phyloP scores from a whole-genome alignment of 2,329 filamentous ascomycete species.

The Cladosporium sp. region DNA sequence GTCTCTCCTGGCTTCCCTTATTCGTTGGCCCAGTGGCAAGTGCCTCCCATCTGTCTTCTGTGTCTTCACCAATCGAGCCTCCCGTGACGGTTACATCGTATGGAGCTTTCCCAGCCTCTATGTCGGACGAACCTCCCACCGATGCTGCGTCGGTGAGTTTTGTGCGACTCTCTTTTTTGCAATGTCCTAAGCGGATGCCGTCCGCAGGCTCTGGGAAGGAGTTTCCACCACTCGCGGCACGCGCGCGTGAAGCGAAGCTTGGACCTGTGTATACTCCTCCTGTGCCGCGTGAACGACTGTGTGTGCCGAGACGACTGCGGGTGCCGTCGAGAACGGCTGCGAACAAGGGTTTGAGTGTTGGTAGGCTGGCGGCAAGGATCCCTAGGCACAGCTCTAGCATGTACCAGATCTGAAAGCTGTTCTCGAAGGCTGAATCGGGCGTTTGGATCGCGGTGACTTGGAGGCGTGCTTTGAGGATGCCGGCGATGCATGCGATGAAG shows the following conservation, averaged over 20 bases:
- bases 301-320: conserved; percentile 24
- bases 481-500: conserved; percentile 40
- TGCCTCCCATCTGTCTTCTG: background rate
- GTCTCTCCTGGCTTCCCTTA: conserved; percentile 12
- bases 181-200: background rate
- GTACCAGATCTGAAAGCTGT: conserved; percentile 44
- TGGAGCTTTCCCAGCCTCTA: conserved; percentile 15
- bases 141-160: background rate
- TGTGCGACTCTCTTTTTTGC: background rate
- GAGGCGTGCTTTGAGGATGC: conserved; percentile 39
- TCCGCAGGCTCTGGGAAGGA: background rate
- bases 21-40: background rate
- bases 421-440: conserved; percentile 34
- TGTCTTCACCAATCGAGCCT: background rate
- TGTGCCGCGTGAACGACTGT: conserved; percentile 9
- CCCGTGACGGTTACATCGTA: conserved; percentile 13
- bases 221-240: background rate
- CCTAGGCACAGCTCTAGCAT: conserved; percentile 43
- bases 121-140: background rate
- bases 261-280: background rate
- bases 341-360: conserved; percentile 40
- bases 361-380: conserved; percentile 41
- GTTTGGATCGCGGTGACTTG: conserved; percentile 35
- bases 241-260: background rate
- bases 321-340: conserved; percentile 28